These are phyloP conservation scores for Diophrys appendiculata DNA, from an alignment of 73 alveolate species.

Conservation along the genomic window DNA sequence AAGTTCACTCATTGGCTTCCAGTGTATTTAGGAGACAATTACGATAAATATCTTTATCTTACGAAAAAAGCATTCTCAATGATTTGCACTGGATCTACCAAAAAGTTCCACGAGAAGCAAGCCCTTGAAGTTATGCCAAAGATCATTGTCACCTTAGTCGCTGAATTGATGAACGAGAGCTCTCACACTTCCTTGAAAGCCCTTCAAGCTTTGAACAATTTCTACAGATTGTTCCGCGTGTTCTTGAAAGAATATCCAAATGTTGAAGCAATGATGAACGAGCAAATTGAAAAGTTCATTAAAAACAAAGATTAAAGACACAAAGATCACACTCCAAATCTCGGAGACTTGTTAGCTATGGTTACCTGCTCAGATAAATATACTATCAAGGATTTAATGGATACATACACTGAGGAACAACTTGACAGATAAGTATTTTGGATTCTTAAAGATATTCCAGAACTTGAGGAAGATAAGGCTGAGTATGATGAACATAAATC, in stretches of 20 bases:
- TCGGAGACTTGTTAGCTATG: constrained; percentile 88
- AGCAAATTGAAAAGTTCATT: constrained; percentile 77
- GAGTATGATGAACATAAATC: constrained; percentile 78
- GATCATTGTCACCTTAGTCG: constrained; percentile 74
- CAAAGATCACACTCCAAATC: constrained; percentile 85
- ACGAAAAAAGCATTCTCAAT: constrained; percentile 79
- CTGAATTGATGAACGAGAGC: constrained; percentile 83
- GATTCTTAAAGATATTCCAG: constrained; percentile 92
- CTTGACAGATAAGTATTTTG: constrained; percentile 95
- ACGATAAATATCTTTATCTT: constrained; percentile 78
- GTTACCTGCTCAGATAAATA: constrained; percentile 67
- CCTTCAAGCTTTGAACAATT: constrained; percentile 73
- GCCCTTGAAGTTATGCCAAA: constrained; percentile 90
- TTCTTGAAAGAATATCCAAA: constrained; percentile 81
- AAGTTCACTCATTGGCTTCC: constrained; percentile 95
- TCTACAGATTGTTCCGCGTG: constrained; percentile 76
- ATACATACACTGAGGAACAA: constrained; percentile 81
- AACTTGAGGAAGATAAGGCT: constrained; percentile 74
- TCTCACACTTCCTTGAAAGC: constrained; percentile 86
- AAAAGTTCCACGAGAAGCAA: constrained; percentile 77
- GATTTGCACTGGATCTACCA: constrained; percentile 89
- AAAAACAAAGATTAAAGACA: constrained; percentile 80
- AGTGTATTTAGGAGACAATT: constrained; percentile 67
- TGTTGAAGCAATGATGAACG: constrained; percentile 72
- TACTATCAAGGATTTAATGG: constrained; percentile 78